Conservation (phyloP, 768 basidiomycete species). For the Suillus lakei region DNA sequence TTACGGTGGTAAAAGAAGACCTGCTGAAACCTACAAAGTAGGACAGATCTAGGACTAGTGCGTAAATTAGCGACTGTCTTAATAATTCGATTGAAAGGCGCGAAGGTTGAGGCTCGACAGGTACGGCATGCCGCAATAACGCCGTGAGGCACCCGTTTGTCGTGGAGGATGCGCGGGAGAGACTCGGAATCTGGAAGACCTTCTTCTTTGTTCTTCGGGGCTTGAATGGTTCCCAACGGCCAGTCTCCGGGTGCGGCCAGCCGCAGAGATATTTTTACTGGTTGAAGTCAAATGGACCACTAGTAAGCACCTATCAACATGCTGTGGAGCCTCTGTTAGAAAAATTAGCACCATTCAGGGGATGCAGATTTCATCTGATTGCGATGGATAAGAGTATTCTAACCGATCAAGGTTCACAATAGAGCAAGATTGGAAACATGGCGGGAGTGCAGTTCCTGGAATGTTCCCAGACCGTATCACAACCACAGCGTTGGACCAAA, state of each 20-base stretch:
- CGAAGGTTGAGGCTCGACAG: conserved; percentile 8
- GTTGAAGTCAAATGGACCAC: conserved; percentile 8
- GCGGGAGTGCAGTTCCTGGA: conserved; percentile 32
- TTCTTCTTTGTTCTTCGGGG: conserved; percentile 6
- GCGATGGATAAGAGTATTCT: conserved; percentile 27
- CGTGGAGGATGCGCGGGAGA: conserved; percentile 10
- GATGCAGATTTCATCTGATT: conserved; percentile 22
- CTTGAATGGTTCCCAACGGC: not conserved
- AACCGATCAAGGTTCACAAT: conserved; percentile 20
- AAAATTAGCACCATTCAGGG: conserved; percentile 13
- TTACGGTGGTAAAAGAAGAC: conserved; percentile 9
- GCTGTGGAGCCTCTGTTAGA: conserved; percentile 4
- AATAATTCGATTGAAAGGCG: conserved; percentile 6
- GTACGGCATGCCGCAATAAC: conserved; percentile 10
- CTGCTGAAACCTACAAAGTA: not conserved
- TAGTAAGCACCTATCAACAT: not conserved
- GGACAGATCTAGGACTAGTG: conserved; percentile 6
- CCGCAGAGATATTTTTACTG: conserved; percentile 12
- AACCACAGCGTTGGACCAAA: not conserved
- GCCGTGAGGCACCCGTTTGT: conserved; percentile 5
- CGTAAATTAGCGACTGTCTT: conserved; percentile 2
- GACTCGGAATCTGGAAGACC: conserved; percentile 5
- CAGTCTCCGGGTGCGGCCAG: not conserved
- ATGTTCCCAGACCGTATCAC: conserved; percentile 31
- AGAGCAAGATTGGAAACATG: conserved; percentile 30